A percentile compares a stretch with the other conserved stretches of the same genome.
Evolutionary conservation across 202 grass and related monocot species (phyloP).

Genomic region (Elaeis oleifera): DNA sequence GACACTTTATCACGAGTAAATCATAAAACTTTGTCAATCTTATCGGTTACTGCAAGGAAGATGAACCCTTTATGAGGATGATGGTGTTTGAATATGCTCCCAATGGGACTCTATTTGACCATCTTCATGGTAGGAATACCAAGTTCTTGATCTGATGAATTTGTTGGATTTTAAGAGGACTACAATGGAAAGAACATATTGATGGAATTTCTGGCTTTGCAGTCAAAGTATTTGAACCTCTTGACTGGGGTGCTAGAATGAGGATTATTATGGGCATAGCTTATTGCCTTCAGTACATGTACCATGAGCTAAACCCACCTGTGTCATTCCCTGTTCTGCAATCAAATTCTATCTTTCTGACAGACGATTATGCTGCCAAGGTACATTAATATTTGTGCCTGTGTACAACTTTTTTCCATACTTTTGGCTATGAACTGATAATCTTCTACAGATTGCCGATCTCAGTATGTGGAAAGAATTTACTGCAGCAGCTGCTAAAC

Average conservation of each 20-base stretch:
- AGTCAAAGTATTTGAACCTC: constrained; percentile 77
- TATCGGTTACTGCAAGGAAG: constrained; percentile 64
- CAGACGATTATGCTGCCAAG: constrained; percentile 90
- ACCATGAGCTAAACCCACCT: constrained; percentile 70
- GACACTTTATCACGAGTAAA: constrained; percentile 61
- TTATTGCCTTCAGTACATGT: constrained; percentile 86
- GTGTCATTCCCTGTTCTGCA: constrained; percentile 38
- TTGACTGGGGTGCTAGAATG: constrained; percentile 83
- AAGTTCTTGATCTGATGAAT: neutral
- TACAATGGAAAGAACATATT: neutral
- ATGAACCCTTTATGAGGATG: constrained; percentile 79
- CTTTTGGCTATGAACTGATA: too few species aligned
- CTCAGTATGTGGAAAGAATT: constrained; percentile 62
- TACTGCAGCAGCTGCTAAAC: constrained; percentile 17
- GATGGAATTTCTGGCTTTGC: constrained; percentile 9
- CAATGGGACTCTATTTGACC: constrained; percentile 67
- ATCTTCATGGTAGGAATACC: constrained; percentile 62
- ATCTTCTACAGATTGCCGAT: constrained; percentile 42
- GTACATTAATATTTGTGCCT: constrained; percentile 26
- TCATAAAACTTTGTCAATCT: constrained; percentile 89
- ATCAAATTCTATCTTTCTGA: constrained; percentile 55
- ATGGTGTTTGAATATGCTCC: constrained; percentile 81
- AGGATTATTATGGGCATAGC: constrained; percentile 82
- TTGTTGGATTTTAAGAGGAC: neutral
- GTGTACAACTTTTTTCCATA: too few species aligned